Base-by-base conservation (phyloP, 176 grass and related monocot species). In the Urochloa ruziziensis region DNA sequence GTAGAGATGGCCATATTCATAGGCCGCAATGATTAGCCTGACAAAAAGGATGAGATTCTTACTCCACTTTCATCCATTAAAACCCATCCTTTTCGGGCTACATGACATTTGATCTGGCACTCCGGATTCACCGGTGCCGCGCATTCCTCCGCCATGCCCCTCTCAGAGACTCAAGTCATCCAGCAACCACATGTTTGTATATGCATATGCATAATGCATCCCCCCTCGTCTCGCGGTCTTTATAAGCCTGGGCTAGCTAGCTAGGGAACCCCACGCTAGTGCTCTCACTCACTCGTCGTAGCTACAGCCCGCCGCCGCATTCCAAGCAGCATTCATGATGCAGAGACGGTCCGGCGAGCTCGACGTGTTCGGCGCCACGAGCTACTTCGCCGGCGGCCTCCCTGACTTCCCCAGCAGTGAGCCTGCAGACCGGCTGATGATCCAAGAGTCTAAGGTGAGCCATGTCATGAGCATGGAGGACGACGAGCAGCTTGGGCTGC, bases 321-420 rank as follows among this genome's bases (percentile, higher is more conserved):
- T 28, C 5, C 61, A 2, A 66, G 14, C 21, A 32, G 16, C 16
- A 6, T 10, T 66, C n/a, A 49, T 7, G 35, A 84, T 85, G 81
- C 80, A 64, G 60, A 67, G 40, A 37, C 33, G 14, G 65, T 87
- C 91, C 65, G 91, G 77, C 37, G 88, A 93, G 59, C 88, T 93
- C 33, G 85, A 57, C 23, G 91, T 93, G 39, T 90, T 90, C 21
- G 73, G 88, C 33, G 91, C 88, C 0, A 78, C 88, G 13, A 53
- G 71, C 48, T 93, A 93, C 91, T 90, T 88, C 59, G 71, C 81
- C 59, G 77, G 48, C 48, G 77, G 64, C 48, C 23, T 30, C 35
- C 61, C 53, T 15, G 51, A 79, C 39, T 39, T 9, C 7, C 32
- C 11, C 19, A 3, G 29, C 5, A 21, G 33, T 10, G 23, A n/a